Evolutionary conservation across 306 rosid genomes (phyloP).

Genomic region (Acacia melanoxylon): DNA sequence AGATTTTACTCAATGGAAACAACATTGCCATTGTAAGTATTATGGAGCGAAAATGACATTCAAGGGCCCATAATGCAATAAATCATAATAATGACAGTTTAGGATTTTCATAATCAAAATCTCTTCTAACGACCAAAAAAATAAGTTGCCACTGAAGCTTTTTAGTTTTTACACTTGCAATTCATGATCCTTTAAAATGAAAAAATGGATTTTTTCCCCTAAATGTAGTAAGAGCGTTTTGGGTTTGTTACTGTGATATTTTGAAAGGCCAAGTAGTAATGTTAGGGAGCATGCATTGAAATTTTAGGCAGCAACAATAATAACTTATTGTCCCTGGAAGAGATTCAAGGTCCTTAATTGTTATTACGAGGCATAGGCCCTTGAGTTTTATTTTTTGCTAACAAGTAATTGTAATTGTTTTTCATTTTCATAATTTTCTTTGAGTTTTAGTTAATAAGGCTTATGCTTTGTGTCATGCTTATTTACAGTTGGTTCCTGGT

Average conservation of each 20-base stretch:
- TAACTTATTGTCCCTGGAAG: neutral
- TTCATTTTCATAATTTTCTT: neutral
- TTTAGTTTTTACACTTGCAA: too few species aligned
- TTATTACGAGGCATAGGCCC: neutral
- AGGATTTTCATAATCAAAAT: neutral
- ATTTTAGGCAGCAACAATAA: too few species aligned
- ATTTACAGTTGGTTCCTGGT: slow-evolving; percentile 55
- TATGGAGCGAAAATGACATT: neutral
- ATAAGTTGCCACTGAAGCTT: too few species aligned
- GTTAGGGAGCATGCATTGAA: too few species aligned
- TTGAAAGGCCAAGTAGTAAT: neutral
- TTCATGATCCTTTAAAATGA: neutral
- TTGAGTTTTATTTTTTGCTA: neutral
- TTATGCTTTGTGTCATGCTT: neutral
- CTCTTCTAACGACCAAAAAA: neutral
- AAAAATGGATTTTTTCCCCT: neutral
- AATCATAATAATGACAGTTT: neutral
- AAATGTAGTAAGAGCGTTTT: neutral
- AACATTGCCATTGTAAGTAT: slow-evolving; percentile 97
- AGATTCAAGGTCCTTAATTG: neutral
- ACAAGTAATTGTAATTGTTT: neutral
- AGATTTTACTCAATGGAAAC: slow-evolving; percentile 94
- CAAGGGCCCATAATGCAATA: neutral
- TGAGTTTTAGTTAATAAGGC: neutral
- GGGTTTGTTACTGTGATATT: neutral